Evolutionary conservation across 1,284 basidiomycete species (phyloP).

Genomic region (Rhodotorula sp.): DNA sequence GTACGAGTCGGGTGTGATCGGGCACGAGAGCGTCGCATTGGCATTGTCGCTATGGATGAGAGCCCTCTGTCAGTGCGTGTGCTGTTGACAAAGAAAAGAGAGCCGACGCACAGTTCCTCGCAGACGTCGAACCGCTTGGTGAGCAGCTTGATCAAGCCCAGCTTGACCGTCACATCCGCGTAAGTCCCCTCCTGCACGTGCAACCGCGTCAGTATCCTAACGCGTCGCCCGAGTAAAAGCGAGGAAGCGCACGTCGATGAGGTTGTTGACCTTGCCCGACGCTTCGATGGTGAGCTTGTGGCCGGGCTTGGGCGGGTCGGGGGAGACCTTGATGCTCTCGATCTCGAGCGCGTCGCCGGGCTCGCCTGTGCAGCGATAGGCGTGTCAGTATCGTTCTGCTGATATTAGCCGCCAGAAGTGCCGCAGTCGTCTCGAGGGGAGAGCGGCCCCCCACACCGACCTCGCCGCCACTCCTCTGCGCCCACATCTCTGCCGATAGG

Average conservation of each 20-base stretch:
- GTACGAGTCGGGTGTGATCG: conserved; percentile 71
- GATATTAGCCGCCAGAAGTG: no score
- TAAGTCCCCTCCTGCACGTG: conserved; percentile 63
- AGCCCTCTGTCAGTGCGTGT: not conserved
- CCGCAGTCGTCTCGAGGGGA: not conserved
- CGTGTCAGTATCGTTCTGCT: not conserved
- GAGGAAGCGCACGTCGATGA: conserved; percentile 63
- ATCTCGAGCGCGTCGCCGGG: conserved; percentile 54
- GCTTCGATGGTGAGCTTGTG: conserved; percentile 78
- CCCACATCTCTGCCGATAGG: not conserved
- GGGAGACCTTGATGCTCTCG: conserved; percentile 66
- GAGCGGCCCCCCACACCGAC: not conserved
- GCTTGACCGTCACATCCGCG: conserved; percentile 82
- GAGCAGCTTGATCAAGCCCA: conserved; percentile 82
- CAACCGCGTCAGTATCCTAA: not conserved
- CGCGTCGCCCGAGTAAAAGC: no score
- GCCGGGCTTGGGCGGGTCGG: conserved; percentile 82
- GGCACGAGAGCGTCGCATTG: conserved; percentile 73
- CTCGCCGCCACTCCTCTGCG: not conserved
- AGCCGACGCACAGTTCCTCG: conserved; percentile 77
- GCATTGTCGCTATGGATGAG: conserved; percentile 60
- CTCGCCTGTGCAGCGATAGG: conserved; percentile 28
- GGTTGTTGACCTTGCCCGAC: conserved; percentile 61
- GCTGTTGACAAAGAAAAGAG: not conserved
- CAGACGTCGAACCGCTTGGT: conserved; percentile 82